Evolutionary conservation across 2,329 filamentous ascomycete genomes (phyloP), one percentile per base, ranked within the genome.

Genomic region (Pseudogymnoascus verrucosus): DNA sequence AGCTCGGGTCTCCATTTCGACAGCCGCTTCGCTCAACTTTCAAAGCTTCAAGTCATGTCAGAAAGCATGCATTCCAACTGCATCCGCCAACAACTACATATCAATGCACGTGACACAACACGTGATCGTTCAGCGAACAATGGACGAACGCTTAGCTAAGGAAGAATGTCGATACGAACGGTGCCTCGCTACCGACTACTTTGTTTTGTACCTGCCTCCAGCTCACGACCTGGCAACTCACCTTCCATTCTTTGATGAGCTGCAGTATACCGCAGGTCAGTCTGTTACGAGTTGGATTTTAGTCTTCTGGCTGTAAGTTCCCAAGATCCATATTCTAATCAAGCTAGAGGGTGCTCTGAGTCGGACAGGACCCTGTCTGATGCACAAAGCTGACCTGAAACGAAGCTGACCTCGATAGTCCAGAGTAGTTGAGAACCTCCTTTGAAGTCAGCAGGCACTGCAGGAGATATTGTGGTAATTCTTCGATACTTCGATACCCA

Each of bases 361-460:
- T 12, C 28, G 10, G 51, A 36, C n/a, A 57, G 16, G n/a, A 31
- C 51, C 19, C 19, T 36, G 34, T 44, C 26, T 31, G 28, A 8
- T 19, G 34, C 34, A 61, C 34, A 44, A 31, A 26, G 59, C 19
- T 61, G 26, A 61, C 59, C 39, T 39, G 39, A 39, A 44, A 61
- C 59, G 21, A 34, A 60, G 36, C 62, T 63, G 47, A 51, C 39
- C 44, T 59, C 57, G n/a, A 31, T 12, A 37, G 62, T 72, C 69
- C 71, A 66, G 63, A 68, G 63, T 68, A 81, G 51, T 57, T 57
- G 51, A 57, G 28, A 57, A 57, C 51, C 84, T 87, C 85, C 86
- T 88, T 88, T 88, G 85, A 89, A 86, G 86, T 87, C 88, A 90
- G 88, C 88, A 83, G 87, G 88, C 84, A 84, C 89, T 91, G 88